Conservation (phyloP, 257 asterid species). For the Nicotiana tabacum region DNA sequence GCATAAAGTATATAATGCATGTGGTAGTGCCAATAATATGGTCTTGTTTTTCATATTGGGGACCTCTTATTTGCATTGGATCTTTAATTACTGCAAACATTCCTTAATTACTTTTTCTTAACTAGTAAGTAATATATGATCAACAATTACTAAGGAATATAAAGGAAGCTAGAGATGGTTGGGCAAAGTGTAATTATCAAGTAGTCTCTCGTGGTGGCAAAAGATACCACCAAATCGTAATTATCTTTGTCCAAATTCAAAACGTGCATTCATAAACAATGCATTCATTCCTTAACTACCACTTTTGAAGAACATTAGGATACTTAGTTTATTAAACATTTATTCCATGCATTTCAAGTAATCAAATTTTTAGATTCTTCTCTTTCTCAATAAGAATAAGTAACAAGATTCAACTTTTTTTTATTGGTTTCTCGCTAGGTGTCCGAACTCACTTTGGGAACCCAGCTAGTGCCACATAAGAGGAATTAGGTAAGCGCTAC, state of each 20-base stretch:
- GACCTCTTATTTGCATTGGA: constrained; percentile 1
- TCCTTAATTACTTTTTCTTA: not conserved
- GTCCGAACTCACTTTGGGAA: too few relatives aligned
- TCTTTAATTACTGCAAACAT: not conserved
- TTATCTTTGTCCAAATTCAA: not conserved
- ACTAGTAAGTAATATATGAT: not conserved
- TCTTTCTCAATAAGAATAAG: not conserved
- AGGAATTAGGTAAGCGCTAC: too few relatives aligned
- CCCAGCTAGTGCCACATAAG: fast-evolving
- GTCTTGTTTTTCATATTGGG: not conserved
- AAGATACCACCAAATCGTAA: not conserved
- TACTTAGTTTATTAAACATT: not conserved
- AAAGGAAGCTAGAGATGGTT: not conserved
- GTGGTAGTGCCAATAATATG: not conserved
- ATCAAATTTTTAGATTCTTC: not conserved
- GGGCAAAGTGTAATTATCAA: constrained; percentile 5
- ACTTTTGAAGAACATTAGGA: not conserved
- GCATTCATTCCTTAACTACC: not conserved
- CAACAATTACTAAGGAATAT: not conserved
- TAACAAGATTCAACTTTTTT: not conserved
- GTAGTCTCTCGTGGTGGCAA: not conserved
- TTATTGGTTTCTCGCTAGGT: too few relatives aligned
- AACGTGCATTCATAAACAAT: not conserved
- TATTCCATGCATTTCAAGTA: not conserved
- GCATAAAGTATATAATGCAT: constrained; percentile 6